Conservation (phyloP, 164 flowering plant species). For the Nymphaea colorata region DNA sequence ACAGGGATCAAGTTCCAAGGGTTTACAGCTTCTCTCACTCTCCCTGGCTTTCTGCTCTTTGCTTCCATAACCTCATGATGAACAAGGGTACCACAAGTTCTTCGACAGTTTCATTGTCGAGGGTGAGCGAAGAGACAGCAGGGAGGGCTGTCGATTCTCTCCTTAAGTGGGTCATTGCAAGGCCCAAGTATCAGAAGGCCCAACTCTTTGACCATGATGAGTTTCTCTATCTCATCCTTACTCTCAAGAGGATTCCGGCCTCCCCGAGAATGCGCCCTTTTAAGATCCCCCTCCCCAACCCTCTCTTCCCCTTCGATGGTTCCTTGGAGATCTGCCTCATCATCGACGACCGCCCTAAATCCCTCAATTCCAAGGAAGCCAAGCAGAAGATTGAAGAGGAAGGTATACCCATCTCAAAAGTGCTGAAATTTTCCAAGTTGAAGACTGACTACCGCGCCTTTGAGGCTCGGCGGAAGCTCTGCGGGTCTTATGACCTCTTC, state of each 20-base stretch:
- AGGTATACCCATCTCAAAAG: slow-evolving; percentile 47
- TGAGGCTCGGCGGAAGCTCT: slow-evolving; percentile 66
- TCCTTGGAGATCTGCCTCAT: slow-evolving; percentile 49
- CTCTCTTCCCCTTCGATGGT: slow-evolving; percentile 22
- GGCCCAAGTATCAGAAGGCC: slow-evolving; percentile 30
- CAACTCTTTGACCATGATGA: slow-evolving; percentile 58
- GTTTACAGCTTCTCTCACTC: no score
- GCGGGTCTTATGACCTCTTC: slow-evolving; percentile 49
- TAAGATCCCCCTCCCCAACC: slow-evolving; percentile 59
- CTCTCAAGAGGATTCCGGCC: slow-evolving; percentile 70
- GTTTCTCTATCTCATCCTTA: slow-evolving; percentile 49
- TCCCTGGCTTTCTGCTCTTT: no score
- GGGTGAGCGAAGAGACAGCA: slow-evolving; percentile 17
- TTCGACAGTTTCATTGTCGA: slow-evolving; percentile 6
- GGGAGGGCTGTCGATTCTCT: slow-evolving; percentile 43
- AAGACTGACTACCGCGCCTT: slow-evolving; percentile 54
- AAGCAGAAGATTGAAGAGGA: slow-evolving; percentile 42
- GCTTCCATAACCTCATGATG: no score
- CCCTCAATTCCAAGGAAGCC: slow-evolving; percentile 35
- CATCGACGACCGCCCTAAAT: slow-evolving; percentile 45
- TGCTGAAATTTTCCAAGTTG: slow-evolving; percentile 60
- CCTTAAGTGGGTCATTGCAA: slow-evolving; percentile 42
- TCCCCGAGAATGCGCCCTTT: slow-evolving; percentile 37
- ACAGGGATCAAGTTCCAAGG: no score
- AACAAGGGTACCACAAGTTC: no score